phyloP scores from a whole-genome alignment of 768 basidiomycete species.

The Paxillus rubicundulus region DNA sequence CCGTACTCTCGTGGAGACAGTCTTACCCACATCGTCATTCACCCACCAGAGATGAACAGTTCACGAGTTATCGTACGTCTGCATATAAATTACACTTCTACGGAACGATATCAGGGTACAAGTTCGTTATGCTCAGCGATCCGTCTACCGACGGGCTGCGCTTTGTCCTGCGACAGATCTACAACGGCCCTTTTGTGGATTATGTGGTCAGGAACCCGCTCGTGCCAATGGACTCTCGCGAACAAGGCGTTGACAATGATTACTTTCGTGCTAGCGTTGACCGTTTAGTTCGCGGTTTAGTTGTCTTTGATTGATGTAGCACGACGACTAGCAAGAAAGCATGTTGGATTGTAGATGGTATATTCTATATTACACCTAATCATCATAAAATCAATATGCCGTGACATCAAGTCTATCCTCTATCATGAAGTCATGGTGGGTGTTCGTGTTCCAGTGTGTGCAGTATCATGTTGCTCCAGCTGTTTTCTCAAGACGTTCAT shows the following conservation, averaged over 20 bases:
- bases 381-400: constrained; percentile 12
- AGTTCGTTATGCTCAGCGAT: constrained; percentile 92
- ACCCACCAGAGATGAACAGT: constrained; percentile 75
- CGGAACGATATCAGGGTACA: constrained; percentile 90
- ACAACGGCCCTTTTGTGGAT: constrained; percentile 91
- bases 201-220: constrained; percentile 93
- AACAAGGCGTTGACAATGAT: constrained; percentile 89
- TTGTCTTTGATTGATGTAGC: constrained; percentile 37
- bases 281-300: constrained; percentile 63
- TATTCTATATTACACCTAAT: constrained; percentile 17
- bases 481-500: constrained; percentile 84
- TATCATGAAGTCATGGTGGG: constrained; percentile 7
- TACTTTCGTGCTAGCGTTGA: constrained; percentile 82
- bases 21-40: background rate
- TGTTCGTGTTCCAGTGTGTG: constrained; percentile 6
- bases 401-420: constrained; percentile 3
- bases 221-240: constrained; percentile 75
- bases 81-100: constrained; percentile 91
- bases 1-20: background rate
- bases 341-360: constrained; percentile 13
- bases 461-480: constrained; percentile 56
- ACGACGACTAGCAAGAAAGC: background rate
- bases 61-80: constrained; percentile 87
- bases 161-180: constrained; percentile 81
- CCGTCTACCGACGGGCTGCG: constrained; percentile 80